phyloP scores from a whole-genome alignment of 1,284 basidiomycete species.

The Cutaneotrichosporon mucoides region DNA sequence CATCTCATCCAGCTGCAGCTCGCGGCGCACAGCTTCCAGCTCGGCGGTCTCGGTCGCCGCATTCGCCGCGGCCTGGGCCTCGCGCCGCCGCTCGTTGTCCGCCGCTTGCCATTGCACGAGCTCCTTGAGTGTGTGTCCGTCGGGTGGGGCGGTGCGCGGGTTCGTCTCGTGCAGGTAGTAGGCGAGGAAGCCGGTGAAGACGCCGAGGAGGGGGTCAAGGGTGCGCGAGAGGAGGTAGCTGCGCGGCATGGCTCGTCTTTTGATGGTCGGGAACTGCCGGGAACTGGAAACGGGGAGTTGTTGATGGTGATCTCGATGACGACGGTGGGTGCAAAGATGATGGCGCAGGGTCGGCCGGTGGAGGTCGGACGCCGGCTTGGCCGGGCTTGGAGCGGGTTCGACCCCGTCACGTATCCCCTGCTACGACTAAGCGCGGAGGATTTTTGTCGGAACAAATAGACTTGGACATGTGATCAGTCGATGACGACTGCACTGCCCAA shows the following conservation, averaged over 20 bases:
- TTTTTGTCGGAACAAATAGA: too few relatives aligned
- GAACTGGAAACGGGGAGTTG: not conserved
- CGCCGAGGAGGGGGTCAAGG: slow-evolving; percentile 68
- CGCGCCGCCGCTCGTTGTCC: slow-evolving; percentile 28
- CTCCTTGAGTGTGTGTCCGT: slow-evolving; percentile 61
- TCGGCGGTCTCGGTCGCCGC: slow-evolving; percentile 25
- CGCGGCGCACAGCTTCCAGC: slow-evolving; percentile 40
- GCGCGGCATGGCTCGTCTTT: slow-evolving; percentile 29
- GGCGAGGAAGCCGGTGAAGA: slow-evolving; percentile 74
- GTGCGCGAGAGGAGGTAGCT: slow-evolving; percentile 46
- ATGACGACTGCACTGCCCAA: too few relatives aligned
- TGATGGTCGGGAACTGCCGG: too few relatives aligned
- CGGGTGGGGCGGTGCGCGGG: slow-evolving; percentile 66
- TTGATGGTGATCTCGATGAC: not conserved
- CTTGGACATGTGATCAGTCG: too few relatives aligned
- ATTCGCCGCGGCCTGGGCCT: slow-evolving; percentile 20
- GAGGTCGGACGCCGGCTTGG: too few relatives aligned
- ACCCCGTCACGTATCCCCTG: too few relatives aligned
- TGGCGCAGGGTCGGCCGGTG: too few relatives aligned
- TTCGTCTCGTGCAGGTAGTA: slow-evolving; percentile 80
- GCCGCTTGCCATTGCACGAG: slow-evolving; percentile 68
- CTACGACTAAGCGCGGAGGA: too few relatives aligned
- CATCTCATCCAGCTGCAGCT: slow-evolving; percentile 39
- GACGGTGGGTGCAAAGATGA: not conserved
- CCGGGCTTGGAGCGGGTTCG: too few relatives aligned